phyloP scores from a whole-genome alignment of 805 yeast species.

The Ogataea salicorniae region DNA sequence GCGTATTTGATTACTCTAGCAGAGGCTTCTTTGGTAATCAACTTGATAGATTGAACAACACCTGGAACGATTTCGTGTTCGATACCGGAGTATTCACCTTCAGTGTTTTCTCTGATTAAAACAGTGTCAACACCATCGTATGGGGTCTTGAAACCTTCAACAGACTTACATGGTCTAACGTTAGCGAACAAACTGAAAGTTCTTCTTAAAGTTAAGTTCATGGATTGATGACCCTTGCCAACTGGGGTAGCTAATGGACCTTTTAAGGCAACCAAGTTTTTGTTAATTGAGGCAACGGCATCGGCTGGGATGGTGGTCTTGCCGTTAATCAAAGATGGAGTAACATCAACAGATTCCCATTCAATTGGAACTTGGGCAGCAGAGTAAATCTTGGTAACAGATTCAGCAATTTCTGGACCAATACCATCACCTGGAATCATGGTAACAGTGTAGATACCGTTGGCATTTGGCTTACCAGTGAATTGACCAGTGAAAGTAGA shows the following conservation, averaged over 20 bases:
- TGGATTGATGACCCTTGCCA: slow-evolving; percentile 97
- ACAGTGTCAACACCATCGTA: slow-evolving; percentile 89
- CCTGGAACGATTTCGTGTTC: slow-evolving; percentile 98
- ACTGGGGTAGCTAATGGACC: slow-evolving; percentile 99
- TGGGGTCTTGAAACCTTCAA: slow-evolving; percentile 90
- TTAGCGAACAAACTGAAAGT: slow-evolving; percentile 95
- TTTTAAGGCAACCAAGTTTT: slow-evolving; percentile 90
- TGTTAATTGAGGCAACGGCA: slow-evolving; percentile 89
- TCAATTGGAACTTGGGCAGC: slow-evolving; percentile 96
- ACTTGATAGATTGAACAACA: slow-evolving; percentile 95
- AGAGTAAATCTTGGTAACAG: slow-evolving; percentile 86
- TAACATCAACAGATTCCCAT: slow-evolving; percentile 96
- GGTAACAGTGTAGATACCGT: slow-evolving; percentile 90
- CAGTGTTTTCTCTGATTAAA: slow-evolving; percentile 97
- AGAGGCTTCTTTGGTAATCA: slow-evolving; percentile 93
- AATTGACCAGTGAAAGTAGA: slow-evolving; percentile 54
- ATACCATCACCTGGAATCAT: slow-evolving; percentile 99
- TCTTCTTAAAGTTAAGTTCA: slow-evolving; percentile 96
- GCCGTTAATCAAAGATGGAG: slow-evolving; percentile 88
- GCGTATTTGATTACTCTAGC: slow-evolving; percentile 97
- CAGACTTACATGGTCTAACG: slow-evolving; percentile 93
- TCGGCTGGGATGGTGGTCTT: slow-evolving; percentile 88
- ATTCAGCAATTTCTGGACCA: slow-evolving; percentile 90
- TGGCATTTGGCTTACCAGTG: slow-evolving; percentile 57
- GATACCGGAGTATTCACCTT: slow-evolving; percentile 99